A percentile compares a stretch with the other conserved stretches of the same genome.
Conservation (phyloP, 2,329 filamentous ascomycete genomes). For the Fusarium caatingaense region DNA sequence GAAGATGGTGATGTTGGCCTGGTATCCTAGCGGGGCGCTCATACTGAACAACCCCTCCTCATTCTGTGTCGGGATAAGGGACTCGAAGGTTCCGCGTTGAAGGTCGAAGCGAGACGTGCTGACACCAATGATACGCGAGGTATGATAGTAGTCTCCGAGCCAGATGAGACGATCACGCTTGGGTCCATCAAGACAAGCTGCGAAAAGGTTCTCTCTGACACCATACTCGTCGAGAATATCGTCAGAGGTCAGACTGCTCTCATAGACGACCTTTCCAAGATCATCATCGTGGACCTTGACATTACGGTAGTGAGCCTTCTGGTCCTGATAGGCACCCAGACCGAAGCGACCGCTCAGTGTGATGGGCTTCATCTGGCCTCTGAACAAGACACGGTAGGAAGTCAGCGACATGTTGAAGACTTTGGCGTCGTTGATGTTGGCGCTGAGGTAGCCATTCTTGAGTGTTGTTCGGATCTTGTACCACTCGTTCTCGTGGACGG, state of each 20-base stretch:
- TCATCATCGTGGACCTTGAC: background rate
- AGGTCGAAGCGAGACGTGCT: slow-evolving; percentile 12
- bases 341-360: slow-evolving; percentile 5
- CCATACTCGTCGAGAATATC: slow-evolving; percentile 3
- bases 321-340: slow-evolving; percentile 10
- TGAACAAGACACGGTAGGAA: background rate
- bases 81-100: slow-evolving; percentile 13
- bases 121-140: slow-evolving; percentile 14
- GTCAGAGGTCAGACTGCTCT: background rate
- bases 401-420: slow-evolving; percentile 3
- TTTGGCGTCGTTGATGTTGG: background rate
- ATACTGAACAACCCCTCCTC: slow-evolving; percentile 7
- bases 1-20: background rate
- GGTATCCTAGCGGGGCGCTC: slow-evolving; percentile 9
- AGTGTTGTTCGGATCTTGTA: slow-evolving; percentile 1
- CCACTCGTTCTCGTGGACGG: slow-evolving; percentile 8
- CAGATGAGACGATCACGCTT: slow-evolving; percentile 17
- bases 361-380: background rate
- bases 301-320: slow-evolving; percentile 15
- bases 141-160: slow-evolving; percentile 18
- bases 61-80: slow-evolving; percentile 9
- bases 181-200: slow-evolving; percentile 11
- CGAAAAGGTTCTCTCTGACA: background rate
- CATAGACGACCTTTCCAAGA: background rate
- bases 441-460: background rate